Conservation (phyloP, 345 rosid species). For the Syzygium jambos region DNA sequence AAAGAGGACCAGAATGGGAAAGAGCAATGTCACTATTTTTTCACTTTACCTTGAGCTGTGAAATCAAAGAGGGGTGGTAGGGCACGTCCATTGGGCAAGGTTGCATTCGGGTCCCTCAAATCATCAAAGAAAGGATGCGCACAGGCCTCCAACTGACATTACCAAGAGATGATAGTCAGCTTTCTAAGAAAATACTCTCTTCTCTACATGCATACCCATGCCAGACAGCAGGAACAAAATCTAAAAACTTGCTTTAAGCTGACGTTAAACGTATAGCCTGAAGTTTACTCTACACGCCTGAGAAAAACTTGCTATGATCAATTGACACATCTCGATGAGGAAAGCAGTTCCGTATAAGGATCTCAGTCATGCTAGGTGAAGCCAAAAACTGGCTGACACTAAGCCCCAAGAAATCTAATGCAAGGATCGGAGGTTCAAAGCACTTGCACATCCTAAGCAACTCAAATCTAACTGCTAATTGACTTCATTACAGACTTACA, state of each 20-base stretch:
- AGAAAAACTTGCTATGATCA: not conserved
- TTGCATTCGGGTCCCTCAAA: conserved; percentile 61
- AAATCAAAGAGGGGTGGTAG: conserved; percentile 86
- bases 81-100: conserved; percentile 85
- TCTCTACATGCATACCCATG: not conserved
- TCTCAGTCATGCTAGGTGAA: not conserved
- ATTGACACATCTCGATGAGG: not conserved
- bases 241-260: not conserved
- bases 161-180: not conserved
- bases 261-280: not conserved
- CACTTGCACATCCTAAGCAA: not conserved
- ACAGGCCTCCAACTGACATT: conserved; percentile 85
- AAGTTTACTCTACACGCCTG: not conserved
- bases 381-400: not conserved
- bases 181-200: not conserved
- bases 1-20: not conserved
- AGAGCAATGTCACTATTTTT: not conserved
- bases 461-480: not conserved
- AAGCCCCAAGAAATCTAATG: not conserved
- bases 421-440: not conserved
- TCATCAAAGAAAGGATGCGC: conserved; percentile 95
- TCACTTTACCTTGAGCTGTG: conserved; percentile 71
- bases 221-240: not conserved
- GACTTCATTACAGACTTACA: conserved; percentile 31
- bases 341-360: not conserved